Evolutionary conservation across 805 yeast species (phyloP).

Genomic region (Huiozyma naganishii): DNA sequence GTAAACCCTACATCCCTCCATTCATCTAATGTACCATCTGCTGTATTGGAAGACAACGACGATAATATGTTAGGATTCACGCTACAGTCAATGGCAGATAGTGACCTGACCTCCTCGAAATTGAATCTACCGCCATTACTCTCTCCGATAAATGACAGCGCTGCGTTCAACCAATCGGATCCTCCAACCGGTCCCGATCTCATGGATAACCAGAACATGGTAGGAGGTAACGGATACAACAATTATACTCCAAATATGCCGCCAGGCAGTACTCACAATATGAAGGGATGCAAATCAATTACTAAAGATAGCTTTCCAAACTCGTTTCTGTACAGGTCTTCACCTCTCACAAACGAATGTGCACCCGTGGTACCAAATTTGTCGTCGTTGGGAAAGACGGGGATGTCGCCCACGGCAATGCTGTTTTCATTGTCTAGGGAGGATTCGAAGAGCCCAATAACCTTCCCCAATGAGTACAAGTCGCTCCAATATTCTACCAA

Average conservation of each 20-base stretch:
- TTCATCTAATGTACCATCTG: constrained; percentile 1
- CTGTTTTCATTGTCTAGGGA: constrained; percentile 25
- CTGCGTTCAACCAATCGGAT: too few species aligned
- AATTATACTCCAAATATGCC: too few species aligned
- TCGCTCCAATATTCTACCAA: neutral
- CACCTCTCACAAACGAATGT: too few species aligned
- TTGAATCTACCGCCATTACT: constrained; percentile 17
- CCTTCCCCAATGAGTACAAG: neutral
- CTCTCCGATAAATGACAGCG: constrained; percentile 8
- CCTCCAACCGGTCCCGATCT: too few species aligned
- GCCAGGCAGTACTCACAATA: too few species aligned
- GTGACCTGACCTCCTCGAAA: constrained; percentile 23
- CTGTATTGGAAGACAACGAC: constrained; percentile 19
- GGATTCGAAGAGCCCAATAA: constrained; percentile 22
- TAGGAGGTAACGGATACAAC: too few species aligned
- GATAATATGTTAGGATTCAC: constrained; percentile 20
- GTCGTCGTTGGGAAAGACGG: constrained; percentile 2
- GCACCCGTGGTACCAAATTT: too few species aligned
- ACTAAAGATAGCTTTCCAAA: too few species aligned
- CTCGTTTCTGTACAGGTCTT: too few species aligned
- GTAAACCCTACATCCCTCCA: neutral
- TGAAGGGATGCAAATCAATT: too few species aligned
- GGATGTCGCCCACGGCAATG: constrained; percentile 23
- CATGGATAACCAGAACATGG: too few species aligned
- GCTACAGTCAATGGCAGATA: constrained; percentile 21